These are phyloP conservation scores for Entamoeba histolytica DNA, from an alignment of 208 protist genomes.

Conservation along the genomic window DNA sequence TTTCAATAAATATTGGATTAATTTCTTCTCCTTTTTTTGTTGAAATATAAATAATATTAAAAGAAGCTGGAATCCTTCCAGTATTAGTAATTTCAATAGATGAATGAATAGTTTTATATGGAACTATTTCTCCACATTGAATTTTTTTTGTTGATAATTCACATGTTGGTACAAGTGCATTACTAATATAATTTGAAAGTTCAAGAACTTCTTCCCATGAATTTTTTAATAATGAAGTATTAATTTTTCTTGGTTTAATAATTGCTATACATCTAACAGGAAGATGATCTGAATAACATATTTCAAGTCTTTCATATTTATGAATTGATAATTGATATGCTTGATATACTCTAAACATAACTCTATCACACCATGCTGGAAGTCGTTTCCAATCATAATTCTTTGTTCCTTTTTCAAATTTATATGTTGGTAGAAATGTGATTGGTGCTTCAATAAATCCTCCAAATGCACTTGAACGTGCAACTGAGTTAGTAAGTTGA, in stretches of 20 bases:
- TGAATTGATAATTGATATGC: not conserved
- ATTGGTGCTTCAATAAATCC: not conserved
- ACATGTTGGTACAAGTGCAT: not conserved
- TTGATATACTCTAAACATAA: not conserved
- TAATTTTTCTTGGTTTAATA: not conserved
- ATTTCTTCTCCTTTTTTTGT: not conserved
- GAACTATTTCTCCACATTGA: not conserved
- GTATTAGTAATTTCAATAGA: not conserved
- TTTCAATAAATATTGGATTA: not conserved
- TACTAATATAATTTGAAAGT: not conserved
- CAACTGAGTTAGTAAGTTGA: not conserved
- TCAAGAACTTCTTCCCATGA: not conserved
- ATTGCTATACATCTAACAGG: not conserved
- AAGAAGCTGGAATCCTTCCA: not conserved
- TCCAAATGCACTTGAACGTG: not conserved
- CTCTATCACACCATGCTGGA: not conserved
- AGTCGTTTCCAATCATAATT: not conserved
- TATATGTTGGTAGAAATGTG: not conserved
- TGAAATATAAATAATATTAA: not conserved
- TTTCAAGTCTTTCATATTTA: not conserved
- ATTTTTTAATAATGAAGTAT: not conserved
- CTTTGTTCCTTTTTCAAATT: not conserved
- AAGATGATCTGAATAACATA: not conserved
- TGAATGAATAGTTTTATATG: not conserved
- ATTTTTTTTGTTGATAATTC: not conserved